Percentiles rank a stretch among this genome's conserved stretches.
Evolutionary conservation across 257 asterid species (phyloP).

Genomic region (Fraxinus americana): DNA sequence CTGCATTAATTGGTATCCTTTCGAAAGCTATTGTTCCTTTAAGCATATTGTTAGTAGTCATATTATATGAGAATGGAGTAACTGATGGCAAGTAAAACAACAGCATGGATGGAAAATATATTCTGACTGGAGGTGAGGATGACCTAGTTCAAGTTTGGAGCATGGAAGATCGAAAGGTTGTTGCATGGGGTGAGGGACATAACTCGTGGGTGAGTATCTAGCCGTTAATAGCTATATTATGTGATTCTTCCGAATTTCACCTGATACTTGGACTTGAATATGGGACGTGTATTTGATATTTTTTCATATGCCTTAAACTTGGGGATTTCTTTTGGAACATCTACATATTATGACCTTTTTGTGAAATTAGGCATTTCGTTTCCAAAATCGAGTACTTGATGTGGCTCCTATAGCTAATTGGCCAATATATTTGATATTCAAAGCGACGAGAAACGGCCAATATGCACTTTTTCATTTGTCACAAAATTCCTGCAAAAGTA

Average conservation of each 20-base stretch:
- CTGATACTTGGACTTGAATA: not conserved
- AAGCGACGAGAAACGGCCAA: not conserved
- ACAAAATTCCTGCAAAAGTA: not conserved
- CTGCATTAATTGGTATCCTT: not conserved
- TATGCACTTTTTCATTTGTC: not conserved
- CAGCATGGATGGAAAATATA: slow-evolving; percentile 97
- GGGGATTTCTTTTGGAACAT: not conserved
- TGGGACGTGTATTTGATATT: not conserved
- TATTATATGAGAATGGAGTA: slow-evolving; percentile 31
- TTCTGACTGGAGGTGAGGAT: slow-evolving; percentile 98
- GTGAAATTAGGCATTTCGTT: not conserved
- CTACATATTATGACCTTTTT: not conserved
- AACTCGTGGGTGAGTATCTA: slow-evolving; percentile 91
- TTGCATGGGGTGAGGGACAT: slow-evolving; percentile 99
- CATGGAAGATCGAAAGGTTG: slow-evolving; percentile 93
- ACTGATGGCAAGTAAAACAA: slow-evolving; percentile 50
- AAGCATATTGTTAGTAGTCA: slow-evolving; percentile 19
- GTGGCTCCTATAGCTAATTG: not conserved
- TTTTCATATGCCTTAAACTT: not conserved
- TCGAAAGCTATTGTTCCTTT: slow-evolving; percentile 12
- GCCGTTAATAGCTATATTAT: slow-evolving; percentile 5
- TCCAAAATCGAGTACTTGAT: not conserved
- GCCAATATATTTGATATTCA: not conserved
- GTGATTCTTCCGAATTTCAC: not conserved
- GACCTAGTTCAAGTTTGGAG: slow-evolving; percentile 99